phyloP scores from a whole-genome alignment of 2,329 filamentous ascomycete genomes.

The Sphaerostilbella broomeana region DNA sequence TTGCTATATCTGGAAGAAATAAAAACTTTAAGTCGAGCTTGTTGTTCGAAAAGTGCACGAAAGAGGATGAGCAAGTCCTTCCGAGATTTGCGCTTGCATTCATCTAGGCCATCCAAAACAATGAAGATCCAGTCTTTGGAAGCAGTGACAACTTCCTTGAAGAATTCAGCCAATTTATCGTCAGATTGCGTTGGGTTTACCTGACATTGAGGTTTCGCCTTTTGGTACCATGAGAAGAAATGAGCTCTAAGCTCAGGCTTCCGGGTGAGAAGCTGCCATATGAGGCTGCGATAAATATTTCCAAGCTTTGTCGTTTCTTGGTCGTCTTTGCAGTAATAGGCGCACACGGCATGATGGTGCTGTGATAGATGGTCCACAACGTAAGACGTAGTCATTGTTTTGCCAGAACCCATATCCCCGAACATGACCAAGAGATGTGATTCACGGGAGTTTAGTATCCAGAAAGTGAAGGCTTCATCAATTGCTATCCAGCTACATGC shows the following conservation, averaged over 20 bases:
- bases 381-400: conserved; percentile 10
- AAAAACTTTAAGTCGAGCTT: conserved; percentile 5
- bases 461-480: conserved; percentile 2
- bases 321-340: conserved; percentile 10
- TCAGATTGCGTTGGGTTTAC: conserved; percentile 1
- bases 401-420: conserved; percentile 10
- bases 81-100: background rate
- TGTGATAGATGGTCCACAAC: conserved; percentile 5
- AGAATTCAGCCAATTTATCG: background rate
- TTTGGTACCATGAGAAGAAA: background rate
- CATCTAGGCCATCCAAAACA: background rate
- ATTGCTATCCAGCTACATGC: conserved; percentile 8
- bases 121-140: background rate
- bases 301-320: conserved; percentile 8
- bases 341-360: conserved; percentile 3
- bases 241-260: conserved; percentile 1
- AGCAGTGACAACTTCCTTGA: background rate
- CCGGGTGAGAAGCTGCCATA: conserved; percentile 8
- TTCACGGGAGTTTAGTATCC: conserved; percentile 3
- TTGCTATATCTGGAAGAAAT: conserved; percentile 5
- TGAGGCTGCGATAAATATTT: conserved; percentile 7
- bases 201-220: background rate
- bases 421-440: conserved; percentile 5
- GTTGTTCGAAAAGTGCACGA: background rate
- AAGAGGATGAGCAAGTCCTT: conserved; percentile 1